These are phyloP conservation scores for Tanacetum coccineum DNA, from an alignment of 129 eudicot species.

Conservation along the genomic window DNA sequence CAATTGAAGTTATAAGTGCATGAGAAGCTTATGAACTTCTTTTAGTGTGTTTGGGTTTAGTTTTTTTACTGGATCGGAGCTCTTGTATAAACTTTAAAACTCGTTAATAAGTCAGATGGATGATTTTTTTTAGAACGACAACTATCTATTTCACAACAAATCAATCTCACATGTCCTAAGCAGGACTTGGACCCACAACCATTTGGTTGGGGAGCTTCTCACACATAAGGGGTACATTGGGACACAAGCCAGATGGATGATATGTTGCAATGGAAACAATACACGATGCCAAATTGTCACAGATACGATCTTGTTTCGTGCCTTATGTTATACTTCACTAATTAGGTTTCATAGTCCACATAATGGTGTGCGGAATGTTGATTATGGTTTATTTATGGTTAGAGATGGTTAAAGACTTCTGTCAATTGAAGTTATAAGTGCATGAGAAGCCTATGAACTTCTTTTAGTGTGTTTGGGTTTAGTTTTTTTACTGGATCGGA, in stretches of 20 bases:
- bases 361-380: slow-evolving; percentile 8
- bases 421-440: background rate
- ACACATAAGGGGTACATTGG: too few relatives aligned
- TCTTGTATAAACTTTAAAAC: background rate
- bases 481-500: background rate
- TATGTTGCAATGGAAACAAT: too few relatives aligned
- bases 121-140: too few relatives aligned
- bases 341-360: slow-evolving; percentile 3
- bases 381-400: slow-evolving; percentile 2
- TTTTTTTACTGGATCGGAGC: background rate
- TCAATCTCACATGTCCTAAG: too few relatives aligned
- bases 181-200: too few relatives aligned
- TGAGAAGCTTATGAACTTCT: background rate
- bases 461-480: background rate
- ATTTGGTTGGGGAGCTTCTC: too few relatives aligned
- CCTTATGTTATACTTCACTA: background rate
- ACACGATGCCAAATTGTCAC: too few relatives aligned
- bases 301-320: too few relatives aligned
- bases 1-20: background rate
- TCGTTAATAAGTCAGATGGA: too few relatives aligned
- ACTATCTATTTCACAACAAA: too few relatives aligned
- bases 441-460: background rate
- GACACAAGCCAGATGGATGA: too few relatives aligned
- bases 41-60: background rate
- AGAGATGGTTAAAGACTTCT: background rate